These are phyloP conservation scores for Hondaea fermentalgiana DNA, from an alignment of 108 stramenopile species.

Conservation along the genomic window DNA sequence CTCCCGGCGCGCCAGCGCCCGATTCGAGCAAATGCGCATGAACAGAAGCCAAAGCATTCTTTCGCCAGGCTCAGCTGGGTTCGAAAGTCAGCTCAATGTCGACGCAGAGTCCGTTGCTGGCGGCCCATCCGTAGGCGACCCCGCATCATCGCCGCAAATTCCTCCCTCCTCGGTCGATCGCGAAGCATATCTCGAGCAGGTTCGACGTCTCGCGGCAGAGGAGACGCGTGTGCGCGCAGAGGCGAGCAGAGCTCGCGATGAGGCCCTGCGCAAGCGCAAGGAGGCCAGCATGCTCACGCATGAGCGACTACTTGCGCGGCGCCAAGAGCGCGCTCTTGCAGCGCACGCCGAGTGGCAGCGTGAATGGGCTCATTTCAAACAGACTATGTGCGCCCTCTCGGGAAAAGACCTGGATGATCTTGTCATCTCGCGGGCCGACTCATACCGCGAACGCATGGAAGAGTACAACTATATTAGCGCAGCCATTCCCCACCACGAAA, in stretches of 20 bases:
- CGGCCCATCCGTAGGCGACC: background rate
- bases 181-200: background rate
- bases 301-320: background rate
- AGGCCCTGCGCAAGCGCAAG: background rate
- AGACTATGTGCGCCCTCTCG: background rate
- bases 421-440: background rate
- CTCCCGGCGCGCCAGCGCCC: background rate
- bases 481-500: conserved; percentile 19
- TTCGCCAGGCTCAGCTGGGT: background rate
- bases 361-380: background rate
- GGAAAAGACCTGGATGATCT: background rate
- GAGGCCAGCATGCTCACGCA: background rate
- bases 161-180: background rate
- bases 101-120: too few relatives aligned
- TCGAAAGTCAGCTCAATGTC: too few relatives aligned
- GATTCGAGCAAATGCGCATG: background rate
- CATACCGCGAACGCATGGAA: background rate
- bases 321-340: conserved; percentile 8
- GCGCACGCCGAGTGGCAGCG: background rate
- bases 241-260: background rate
- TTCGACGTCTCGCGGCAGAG: background rate
- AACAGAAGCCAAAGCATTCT: background rate
- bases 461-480: background rate
- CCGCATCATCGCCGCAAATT: background rate
- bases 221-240: background rate